Evolutionary conservation across 2,329 filamentous ascomycete genomes (phyloP), one percentile per base, ranked within the genome.

Genomic region (Mycocentrospora acerina): DNA sequence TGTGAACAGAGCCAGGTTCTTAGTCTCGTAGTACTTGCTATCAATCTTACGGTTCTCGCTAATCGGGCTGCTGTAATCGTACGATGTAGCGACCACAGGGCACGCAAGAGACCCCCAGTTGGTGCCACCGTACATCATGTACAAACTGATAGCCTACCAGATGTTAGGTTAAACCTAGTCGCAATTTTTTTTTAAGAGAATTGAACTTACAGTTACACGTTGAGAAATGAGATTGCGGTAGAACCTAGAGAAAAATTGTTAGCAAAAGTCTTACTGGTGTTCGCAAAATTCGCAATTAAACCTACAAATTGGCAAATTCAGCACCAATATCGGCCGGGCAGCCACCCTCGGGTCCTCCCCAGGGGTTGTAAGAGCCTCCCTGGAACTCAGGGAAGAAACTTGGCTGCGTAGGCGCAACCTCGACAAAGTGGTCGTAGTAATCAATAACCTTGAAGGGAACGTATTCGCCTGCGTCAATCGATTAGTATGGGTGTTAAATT

Each of bases 61-160:
- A 12, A 84, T 79, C 0, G 81, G 80, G 4, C 79, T 76, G 4
- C 76, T 80, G 56, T 84, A 84, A 55, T 84, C 81, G 48, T 84
- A 84, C 22, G 77, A 81, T 3, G 76, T 79, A 2, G 74, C 79
- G 19, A 80, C 79, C 1, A 78, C 74, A 0, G 81, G 79, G 4
- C 74, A 73, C 10, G 79, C 76, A 19, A 81, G 65, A 32, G 75
- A 75, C 4, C 80, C 81, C 80, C 79, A 83, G 45, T 79, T 82
- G 0, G 81, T 84, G 2, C 81, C 81, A 4, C 81, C 81, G 35
- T 76, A 85, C 35, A 81, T 64, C 80, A 85, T 84, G 56, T 85
- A 85, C 2, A 85, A 60, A 19, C 74, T 81, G 37, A 83, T 73
- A 0, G 78, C 78, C 19, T 22, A 9, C n/a, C n/a, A n/a, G n/a